Base-by-base conservation (phyloP, 2,329 filamentous ascomycete species). In the Akanthomyces dipterigenus region DNA sequence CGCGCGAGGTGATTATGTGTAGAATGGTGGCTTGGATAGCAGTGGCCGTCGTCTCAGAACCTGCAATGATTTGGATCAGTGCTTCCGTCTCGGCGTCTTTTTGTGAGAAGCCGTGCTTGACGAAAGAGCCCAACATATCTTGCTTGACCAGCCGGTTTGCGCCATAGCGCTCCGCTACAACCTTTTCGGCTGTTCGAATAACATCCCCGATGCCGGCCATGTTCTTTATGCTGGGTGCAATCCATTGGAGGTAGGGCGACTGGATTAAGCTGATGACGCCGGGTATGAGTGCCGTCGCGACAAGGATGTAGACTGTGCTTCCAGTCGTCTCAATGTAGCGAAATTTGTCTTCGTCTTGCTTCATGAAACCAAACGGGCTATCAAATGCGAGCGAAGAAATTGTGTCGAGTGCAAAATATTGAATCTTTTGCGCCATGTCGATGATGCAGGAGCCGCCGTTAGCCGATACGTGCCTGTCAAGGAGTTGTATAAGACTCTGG, bases 321-420 rank as follows among this genome's bases (percentile, higher is more conserved):
- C 74, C 70, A 1, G 77, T 72, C 38, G 76, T 76, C 55, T 72
- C 67, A 51, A 81, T 77, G 67, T 80, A 82, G 46, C 71, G 73
- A 61, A 77, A 77, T 1, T 76, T 68, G 63, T 83, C 80, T 6
- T 70, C 66, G 67, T 83, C 77, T 18, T 71, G 63, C 7, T 75
- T 72, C 4, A 81, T 68, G 64, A 78, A 80, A 11, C 80, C 78
- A 55, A 83, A 80, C 4, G 74, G 69, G 51, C 75, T 67, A 46
- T 81, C 82, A 31, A 84, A 79, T 0, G 78, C 80, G 14, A 85
- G 67, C 3, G 76, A 73, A 26, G 76, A 80, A 63, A 85, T 82
- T 43, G 84, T 78, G 64, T 85, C 82, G 3, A 84, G 71, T 1
- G 81, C 82, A 50, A 84, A 77, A 70, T 76, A 83, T 60, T 82